phyloP scores from a whole-genome alignment of 192 early-diverging fungal species.

The Coemansia brasiliensis region DNA sequence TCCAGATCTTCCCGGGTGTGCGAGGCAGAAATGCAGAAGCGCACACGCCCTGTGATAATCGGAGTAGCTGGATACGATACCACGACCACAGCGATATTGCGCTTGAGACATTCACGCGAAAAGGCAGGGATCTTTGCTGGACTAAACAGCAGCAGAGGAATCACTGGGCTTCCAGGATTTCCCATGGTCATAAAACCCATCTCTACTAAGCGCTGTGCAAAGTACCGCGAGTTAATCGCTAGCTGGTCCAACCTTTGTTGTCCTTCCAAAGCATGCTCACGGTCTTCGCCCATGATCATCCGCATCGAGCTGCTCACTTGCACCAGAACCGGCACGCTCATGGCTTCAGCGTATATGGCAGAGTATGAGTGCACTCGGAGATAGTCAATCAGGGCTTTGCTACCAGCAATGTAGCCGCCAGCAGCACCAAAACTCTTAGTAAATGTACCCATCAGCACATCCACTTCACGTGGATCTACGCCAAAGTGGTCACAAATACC shows the following conservation, averaged over 20 bases:
- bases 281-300: slow-evolving; percentile 90
- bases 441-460: slow-evolving; percentile 97
- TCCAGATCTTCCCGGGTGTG: slow-evolving; percentile 92
- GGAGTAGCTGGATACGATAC: slow-evolving; percentile 98
- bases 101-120: slow-evolving; percentile 83
- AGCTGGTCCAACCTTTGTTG: slow-evolving; percentile 80
- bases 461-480: slow-evolving; percentile 84
- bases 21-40: slow-evolving; percentile 94
- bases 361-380: slow-evolving; percentile 78
- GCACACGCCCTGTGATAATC: slow-evolving; percentile 90
- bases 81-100: slow-evolving; percentile 93
- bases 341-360: slow-evolving; percentile 87
- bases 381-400: slow-evolving; percentile 74
- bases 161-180: slow-evolving; percentile 80
- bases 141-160: slow-evolving; percentile 89
- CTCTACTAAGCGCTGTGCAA: slow-evolving; percentile 73
- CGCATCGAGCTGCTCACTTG: slow-evolving; percentile 88
- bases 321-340: slow-evolving; percentile 80
- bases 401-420: slow-evolving; percentile 90
- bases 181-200: slow-evolving; percentile 96
- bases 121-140: slow-evolving; percentile 98
- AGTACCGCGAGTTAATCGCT: slow-evolving; percentile 84
- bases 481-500: slow-evolving; percentile 96
- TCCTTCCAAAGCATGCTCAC: slow-evolving; percentile 76
- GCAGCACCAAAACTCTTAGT: slow-evolving; percentile 98